phyloP scores from a whole-genome alignment of 176 grass and related monocot genomes.

The Themeda triandra region DNA sequence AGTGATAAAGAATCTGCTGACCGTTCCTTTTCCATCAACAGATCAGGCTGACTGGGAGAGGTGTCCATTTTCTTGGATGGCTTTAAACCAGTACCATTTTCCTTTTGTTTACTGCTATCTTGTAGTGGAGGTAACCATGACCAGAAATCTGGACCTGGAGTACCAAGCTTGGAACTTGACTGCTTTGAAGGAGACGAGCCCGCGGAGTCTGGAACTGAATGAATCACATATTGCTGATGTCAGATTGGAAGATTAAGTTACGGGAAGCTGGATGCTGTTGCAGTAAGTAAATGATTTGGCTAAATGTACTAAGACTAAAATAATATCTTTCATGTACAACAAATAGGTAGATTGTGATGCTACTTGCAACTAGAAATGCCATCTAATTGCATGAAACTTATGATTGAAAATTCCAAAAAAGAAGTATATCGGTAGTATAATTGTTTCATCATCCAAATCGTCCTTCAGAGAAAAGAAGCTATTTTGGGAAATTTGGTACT shows the following conservation, averaged over 20 bases:
- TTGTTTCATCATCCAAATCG: neutral
- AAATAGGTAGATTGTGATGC: neutral
- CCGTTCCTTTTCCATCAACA: slow-evolving; percentile 78
- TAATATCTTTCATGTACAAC: neutral
- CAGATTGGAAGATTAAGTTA: slow-evolving; percentile 13
- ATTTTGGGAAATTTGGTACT: neutral
- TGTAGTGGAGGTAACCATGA: slow-evolving; percentile 83
- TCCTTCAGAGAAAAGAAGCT: neutral
- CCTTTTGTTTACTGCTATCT: slow-evolving; percentile 28
- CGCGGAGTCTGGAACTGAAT: slow-evolving; percentile 27
- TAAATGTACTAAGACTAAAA: neutral
- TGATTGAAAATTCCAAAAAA: slow-evolving; percentile 2
- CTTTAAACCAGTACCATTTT: slow-evolving; percentile 34
- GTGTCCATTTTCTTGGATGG: slow-evolving; percentile 51
- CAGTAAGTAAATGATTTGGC: neutral
- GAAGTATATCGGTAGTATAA: neutral
- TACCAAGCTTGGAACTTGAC: slow-evolving; percentile 44
- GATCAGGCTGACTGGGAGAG: slow-evolving; percentile 44
- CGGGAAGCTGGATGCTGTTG: neutral
- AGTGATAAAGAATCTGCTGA: slow-evolving; percentile 57
- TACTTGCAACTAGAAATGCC: neutral
- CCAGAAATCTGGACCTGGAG: slow-evolving; percentile 96
- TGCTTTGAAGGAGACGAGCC: slow-evolving; percentile 36
- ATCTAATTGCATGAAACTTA: neutral
- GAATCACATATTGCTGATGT: slow-evolving; percentile 24